Evolutionary conservation across 345 rosid species (phyloP).

Genomic region (Brassica nigra): DNA sequence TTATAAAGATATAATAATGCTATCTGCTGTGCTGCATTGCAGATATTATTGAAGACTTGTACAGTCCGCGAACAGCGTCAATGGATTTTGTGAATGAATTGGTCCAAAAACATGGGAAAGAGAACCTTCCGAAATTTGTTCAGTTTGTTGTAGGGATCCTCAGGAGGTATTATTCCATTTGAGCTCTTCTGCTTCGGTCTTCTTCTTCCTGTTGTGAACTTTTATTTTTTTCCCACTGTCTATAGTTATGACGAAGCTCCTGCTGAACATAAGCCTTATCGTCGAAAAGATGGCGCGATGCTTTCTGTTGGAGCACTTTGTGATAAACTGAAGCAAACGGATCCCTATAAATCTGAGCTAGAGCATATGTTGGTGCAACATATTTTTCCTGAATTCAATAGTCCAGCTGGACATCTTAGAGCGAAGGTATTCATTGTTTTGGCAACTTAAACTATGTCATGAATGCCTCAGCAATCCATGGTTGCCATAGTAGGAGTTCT

Average conservation of each 20-base stretch:
- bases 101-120: constrained; percentile 93
- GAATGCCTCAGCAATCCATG: constrained; percentile 13
- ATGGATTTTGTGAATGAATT: constrained; percentile 98
- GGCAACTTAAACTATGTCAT: constrained; percentile 17
- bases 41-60: constrained; percentile 99
- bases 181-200: constrained; percentile 23
- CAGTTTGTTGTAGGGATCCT: constrained; percentile 78
- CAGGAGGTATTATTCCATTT: constrained; percentile 61
- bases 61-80: constrained; percentile 95
- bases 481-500: background rate
- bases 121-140: constrained; percentile 88
- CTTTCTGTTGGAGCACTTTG: constrained; percentile 99
- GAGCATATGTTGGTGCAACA: constrained; percentile 92
- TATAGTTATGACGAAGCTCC: constrained; percentile 83
- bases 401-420: constrained; percentile 91
- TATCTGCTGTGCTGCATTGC: constrained; percentile 34
- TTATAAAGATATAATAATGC: constrained; percentile 16
- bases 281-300: constrained; percentile 96
- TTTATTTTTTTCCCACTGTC: constrained; percentile 22
- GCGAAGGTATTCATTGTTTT: constrained; percentile 64
- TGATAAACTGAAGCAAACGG: constrained; percentile 94
- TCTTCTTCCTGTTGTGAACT: constrained; percentile 17
- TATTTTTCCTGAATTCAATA: constrained; percentile 84
- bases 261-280: constrained; percentile 69
- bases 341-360: constrained; percentile 86